A percentile compares a stretch with the other conserved stretches of the same genome.
phyloP scores from a whole-genome alignment of 1,284 basidiomycete genomes.

The Takashimella tepidaria region DNA sequence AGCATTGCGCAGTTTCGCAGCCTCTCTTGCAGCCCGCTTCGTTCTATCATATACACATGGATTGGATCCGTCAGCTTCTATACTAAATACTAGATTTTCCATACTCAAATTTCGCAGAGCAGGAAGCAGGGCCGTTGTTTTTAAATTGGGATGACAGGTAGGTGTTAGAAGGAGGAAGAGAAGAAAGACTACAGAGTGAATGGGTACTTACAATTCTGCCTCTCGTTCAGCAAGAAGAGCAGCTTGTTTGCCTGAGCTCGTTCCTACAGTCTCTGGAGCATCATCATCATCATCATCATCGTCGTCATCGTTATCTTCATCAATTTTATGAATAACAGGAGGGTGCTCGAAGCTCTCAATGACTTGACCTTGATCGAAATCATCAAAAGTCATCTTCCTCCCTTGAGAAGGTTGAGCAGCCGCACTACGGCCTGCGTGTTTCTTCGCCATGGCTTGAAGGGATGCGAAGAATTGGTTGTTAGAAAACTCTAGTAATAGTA shows the following conservation, averaged over 20 bases:
- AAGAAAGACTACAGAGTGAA: no score
- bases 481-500: no score
- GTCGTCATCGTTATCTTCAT: constrained; percentile 13
- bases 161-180: no score
- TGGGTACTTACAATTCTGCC: constrained; percentile 22
- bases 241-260: constrained; percentile 10
- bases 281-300: constrained; percentile 27
- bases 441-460: constrained; percentile 12
- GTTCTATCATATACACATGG: no score
- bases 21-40: constrained; percentile 8
- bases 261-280: constrained; percentile 38
- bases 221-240: constrained; percentile 5
- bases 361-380: constrained; percentile 7
- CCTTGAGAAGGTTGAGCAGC: constrained; percentile 21
- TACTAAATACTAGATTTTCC: no score
- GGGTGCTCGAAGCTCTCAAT: not conserved
- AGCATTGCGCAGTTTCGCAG: constrained; percentile 17
- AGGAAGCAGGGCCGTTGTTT: no score
- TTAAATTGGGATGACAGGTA: no score
- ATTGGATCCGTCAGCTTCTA: no score
- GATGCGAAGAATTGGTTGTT: not conserved
- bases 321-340: not conserved
- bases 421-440: constrained; percentile 8
- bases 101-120: no score
- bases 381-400: constrained; percentile 29